Conservation (phyloP, 75 land plant genomes). For the Gnetum montanum region DNA sequence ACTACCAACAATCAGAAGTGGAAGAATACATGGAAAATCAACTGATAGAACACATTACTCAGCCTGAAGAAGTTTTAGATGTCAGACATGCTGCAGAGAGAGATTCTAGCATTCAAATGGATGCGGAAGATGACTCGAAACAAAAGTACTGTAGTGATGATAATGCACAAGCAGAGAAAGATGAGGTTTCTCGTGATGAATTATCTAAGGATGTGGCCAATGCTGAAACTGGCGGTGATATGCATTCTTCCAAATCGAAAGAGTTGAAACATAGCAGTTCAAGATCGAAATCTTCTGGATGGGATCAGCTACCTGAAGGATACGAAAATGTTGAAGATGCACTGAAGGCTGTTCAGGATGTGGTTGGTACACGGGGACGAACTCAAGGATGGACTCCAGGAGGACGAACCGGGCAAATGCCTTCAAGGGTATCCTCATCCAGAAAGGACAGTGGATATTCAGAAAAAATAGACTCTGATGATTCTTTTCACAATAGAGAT, state of each 20-base stretch:
- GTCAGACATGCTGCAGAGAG: not conserved
- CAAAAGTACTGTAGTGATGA: too few species aligned
- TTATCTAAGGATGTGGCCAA: not conserved
- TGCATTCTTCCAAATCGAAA: not conserved
- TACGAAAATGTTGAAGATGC: constrained; percentile 26
- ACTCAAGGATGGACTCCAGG: not conserved
- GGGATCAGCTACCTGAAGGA: constrained; percentile 61
- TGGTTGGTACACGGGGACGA: constrained; percentile 6
- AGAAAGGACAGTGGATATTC: constrained; percentile 9
- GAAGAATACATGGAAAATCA: constrained; percentile 1
- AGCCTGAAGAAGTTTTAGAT: not conserved
- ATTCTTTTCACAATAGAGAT: constrained; percentile 11
- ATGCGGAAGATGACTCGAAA: not conserved
- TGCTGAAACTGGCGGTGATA: not conserved
- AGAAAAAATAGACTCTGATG: constrained; percentile 9
- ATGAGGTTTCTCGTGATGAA: not conserved
- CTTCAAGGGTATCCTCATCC: constrained; percentile 11
- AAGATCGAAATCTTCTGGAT: constrained; percentile 30
- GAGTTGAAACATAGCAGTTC: not conserved
- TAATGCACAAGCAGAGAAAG: too few species aligned
- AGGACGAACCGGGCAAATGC: constrained; percentile 4
- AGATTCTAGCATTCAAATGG: not conserved
- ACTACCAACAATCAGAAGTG: not conserved
- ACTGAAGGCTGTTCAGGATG: constrained; percentile 15
- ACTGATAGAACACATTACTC: not conserved